Conservation (phyloP, 1,284 basidiomycete species). For the Boletus putidus region DNA sequence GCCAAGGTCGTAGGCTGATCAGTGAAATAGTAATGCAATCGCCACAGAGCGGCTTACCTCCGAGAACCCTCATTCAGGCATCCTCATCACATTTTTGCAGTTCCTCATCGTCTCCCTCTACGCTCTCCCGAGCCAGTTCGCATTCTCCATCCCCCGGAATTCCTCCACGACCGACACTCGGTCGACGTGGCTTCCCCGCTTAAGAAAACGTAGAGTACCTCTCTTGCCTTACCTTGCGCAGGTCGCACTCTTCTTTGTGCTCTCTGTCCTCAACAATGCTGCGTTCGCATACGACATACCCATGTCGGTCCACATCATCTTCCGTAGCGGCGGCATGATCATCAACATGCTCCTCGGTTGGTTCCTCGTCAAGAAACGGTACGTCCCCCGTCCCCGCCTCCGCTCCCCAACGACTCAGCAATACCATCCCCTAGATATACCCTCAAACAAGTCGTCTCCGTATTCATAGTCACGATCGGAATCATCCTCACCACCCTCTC, state of each 20-base stretch:
- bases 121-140: constrained; percentile 61
- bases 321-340: constrained; percentile 87
- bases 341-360: constrained; percentile 77
- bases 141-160: constrained; percentile 31
- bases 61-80: constrained; percentile 63
- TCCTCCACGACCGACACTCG: too few relatives aligned
- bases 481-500: constrained; percentile 85
- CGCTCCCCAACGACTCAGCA: background rate
- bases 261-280: constrained; percentile 87
- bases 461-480: constrained; percentile 78
- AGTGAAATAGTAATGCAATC: constrained; percentile 56
- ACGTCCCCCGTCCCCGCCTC: background rate
- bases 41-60: constrained; percentile 68
- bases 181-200: constrained; percentile 40
- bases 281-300: constrained; percentile 88
- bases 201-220: constrained; percentile 69
- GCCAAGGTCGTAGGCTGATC: background rate
- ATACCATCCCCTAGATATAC: constrained; percentile 55
- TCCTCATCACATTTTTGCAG: constrained; percentile 83
- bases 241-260: constrained; percentile 78
- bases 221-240: constrained; percentile 76
- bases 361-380: constrained; percentile 52
- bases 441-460: constrained; percentile 66
- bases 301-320: constrained; percentile 93
- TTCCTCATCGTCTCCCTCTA: constrained; percentile 74